These are phyloP conservation scores for Sclerotinia glacialis DNA, from an alignment of 2,329 filamentous ascomycete species.

Conservation along the genomic window DNA sequence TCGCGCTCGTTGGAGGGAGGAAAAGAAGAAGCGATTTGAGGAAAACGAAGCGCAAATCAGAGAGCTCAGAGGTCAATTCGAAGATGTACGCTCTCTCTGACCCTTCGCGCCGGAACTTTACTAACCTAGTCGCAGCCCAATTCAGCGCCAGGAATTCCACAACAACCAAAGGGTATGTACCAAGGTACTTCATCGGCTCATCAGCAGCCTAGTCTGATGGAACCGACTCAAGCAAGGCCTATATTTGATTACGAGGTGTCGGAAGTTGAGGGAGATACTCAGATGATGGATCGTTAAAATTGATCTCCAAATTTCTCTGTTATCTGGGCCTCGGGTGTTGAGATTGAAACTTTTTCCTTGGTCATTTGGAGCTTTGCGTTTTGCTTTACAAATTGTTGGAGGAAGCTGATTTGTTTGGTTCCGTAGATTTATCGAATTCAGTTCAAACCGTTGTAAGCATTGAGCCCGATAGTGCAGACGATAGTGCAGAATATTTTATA, in stretches of 20 bases:
- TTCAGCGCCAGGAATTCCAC: constrained; percentile 25
- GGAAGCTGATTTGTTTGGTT: constrained; percentile 37
- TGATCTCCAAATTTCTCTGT: not conserved
- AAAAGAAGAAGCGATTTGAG: constrained; percentile 31
- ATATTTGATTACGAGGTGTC: constrained; percentile 32
- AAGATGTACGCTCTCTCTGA: constrained; percentile 20
- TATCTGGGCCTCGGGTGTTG: constrained; percentile 2
- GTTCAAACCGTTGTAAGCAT: constrained; percentile 31
- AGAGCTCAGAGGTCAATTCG: constrained; percentile 30
- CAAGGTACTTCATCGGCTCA: constrained; percentile 7
- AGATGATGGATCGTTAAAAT: constrained; percentile 28
- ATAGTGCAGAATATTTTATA: constrained; percentile 40
- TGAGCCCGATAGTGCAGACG: constrained; percentile 29
- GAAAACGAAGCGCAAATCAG: constrained; percentile 32
- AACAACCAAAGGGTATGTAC: constrained; percentile 29
- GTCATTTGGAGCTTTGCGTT: constrained; percentile 2
- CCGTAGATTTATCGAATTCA: constrained; percentile 35
- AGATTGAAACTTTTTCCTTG: constrained; percentile 4
- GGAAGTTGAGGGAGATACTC: constrained; percentile 34
- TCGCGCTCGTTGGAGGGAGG: constrained; percentile 31
- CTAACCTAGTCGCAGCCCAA: constrained; percentile 19
- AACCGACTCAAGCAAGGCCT: constrained; percentile 24
- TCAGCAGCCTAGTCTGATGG: constrained; percentile 25
- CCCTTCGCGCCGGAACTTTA: not conserved
- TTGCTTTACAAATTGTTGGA: constrained; percentile 24